Percentiles rank a stretch among this genome's conserved stretches.
These are phyloP conservation scores for Suhomyces choctaworum DNA, from an alignment of 1,139 yeast species.

Conservation along the genomic window DNA sequence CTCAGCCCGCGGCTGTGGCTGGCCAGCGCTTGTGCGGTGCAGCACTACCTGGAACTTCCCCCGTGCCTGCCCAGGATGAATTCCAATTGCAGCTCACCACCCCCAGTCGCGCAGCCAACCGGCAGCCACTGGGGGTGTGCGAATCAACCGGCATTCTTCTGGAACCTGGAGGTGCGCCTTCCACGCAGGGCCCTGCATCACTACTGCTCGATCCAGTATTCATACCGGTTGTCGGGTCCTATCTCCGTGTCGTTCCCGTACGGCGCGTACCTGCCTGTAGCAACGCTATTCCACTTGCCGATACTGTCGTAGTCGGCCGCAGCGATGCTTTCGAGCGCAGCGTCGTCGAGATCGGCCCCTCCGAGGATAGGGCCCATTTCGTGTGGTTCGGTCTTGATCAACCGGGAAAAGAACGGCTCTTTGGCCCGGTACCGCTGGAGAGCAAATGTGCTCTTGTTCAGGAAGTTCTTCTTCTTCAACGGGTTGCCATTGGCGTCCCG, in stretches of 20 bases:
- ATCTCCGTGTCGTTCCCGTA: conserved; percentile 1
- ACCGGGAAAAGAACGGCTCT: conserved; percentile 26
- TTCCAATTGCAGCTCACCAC: no score
- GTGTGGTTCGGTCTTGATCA: conserved; percentile 22
- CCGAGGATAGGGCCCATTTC: conserved; percentile 9
- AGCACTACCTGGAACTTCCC: no score
- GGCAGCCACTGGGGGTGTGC: no score
- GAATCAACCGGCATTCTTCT: no score
- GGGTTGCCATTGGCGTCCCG: conserved; percentile 40
- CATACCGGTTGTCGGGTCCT: conserved; percentile 2
- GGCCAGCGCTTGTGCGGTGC: no score
- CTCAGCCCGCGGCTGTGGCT: no score
- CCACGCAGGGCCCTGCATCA: no score
- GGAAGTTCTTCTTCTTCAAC: conserved; percentile 32
- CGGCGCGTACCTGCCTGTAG: not conserved
- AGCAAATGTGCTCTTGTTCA: conserved; percentile 28
- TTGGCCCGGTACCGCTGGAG: conserved; percentile 27
- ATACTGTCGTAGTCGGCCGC: conserved; percentile 4
- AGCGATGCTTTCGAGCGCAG: not conserved
- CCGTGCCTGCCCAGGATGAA: no score
- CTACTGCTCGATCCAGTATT: conserved; percentile 5
- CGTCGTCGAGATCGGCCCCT: not conserved
- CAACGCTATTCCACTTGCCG: conserved; percentile 1
- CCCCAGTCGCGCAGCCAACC: no score
- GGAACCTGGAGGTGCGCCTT: no score